Base-by-base conservation (phyloP, 139 green algal species). In the Coccomyxa sp. region DNA sequence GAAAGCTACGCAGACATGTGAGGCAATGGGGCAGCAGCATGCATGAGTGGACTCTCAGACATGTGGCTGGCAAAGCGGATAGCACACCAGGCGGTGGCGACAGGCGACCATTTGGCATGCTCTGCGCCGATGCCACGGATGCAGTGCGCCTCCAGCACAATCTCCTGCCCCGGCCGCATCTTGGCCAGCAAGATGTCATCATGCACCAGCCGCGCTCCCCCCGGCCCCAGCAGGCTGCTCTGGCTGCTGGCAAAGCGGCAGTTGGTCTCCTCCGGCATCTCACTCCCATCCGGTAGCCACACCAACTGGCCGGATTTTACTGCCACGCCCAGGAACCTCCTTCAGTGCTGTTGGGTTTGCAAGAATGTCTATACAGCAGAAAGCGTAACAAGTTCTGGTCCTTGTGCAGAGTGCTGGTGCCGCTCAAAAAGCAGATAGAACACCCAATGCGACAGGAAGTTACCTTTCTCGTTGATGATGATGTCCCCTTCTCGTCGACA, bases 101-200 rank as follows among this genome's bases (percentile, higher is more conserved):
- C 97, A 11, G 97, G 97, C 0, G 94, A 98, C 95, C 95, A 99
- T 90, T 99, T 99, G 77, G 97, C 97, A 87, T 99, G 97, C 67
- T 97, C 93, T 67, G 91, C 91, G 17, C 97, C 97, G 0, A 1
- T 51, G 83, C 90, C 97, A 85, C 97, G 97, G 31, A 96, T 90
- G 79, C 89, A 94, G 83, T 98, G 96, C 16, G 92, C 93, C 85
- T 99, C 97, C 25, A 99, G 85, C 85, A 96, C 87, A 25, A 99
- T 97, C 58, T 82, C 85, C 91, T 98, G 91, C 13, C 94, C 93
- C 12, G 93, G 89, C 18, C 89, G 83, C 80, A 99, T 83, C 88
- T 97, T 98, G 77, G 95, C 94, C n/a, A 99, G 86, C 59, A 98
- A 89, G 82, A 99, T 98, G 86, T 98, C 91, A 0, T 92, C 82